Base-by-base conservation (phyloP, 2,329 filamentous ascomycete species). In the Cordyceps cateniannulata region DNA sequence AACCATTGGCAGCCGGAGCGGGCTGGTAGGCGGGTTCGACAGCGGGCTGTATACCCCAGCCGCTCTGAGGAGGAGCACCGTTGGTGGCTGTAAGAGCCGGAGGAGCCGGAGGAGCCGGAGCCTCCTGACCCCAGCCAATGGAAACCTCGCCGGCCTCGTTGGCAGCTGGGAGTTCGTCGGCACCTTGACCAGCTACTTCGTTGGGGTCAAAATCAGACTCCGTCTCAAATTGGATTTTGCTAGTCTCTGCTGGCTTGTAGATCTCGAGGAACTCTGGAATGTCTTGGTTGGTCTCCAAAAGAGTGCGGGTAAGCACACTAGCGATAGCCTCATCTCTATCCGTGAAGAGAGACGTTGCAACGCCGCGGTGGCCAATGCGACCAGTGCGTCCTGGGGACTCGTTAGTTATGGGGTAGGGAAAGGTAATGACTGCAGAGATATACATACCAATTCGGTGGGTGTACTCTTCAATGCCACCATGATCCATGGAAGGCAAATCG, bases 381-480 rank as follows among this genome's bases (percentile, higher is more conserved):
- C 90, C 95, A 66, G 95, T 99, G 63, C 95, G 93, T 64, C 95
- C 89, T 91, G 63, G 24, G 9, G 1, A 32, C n/a, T n/a, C 16
- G 40, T 49, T 40, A 53, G 40, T 56, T 1, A 16, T 10, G 32
- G 44, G 65, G 61, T 65, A 25, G 32, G 24, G 38, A 29, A 62
- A 27, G 12, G n/a, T 20, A n/a, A n/a, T n/a, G n/a, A n/a, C n/a
- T n/a, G n/a, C n/a, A n/a, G n/a, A n/a, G 18, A 12, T 35, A 12
- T 25, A 69, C 81, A 75, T 84, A 91, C 89, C 95, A 70, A 98
- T 98, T 14, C 95, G 91, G 70, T 99, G 95, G 27, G 89, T 86
- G 68, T 98, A 99, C 72, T 98, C 95, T 53, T 90, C 86, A 60
- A 97, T 96, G 2, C 93, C 93, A n/a, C 91, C 92, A 66, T 93